These are phyloP conservation scores for Hypomontagnella submonticulosa DNA, from an alignment of 495 filamentous ascomycete genomes.

Conservation along the genomic window DNA sequence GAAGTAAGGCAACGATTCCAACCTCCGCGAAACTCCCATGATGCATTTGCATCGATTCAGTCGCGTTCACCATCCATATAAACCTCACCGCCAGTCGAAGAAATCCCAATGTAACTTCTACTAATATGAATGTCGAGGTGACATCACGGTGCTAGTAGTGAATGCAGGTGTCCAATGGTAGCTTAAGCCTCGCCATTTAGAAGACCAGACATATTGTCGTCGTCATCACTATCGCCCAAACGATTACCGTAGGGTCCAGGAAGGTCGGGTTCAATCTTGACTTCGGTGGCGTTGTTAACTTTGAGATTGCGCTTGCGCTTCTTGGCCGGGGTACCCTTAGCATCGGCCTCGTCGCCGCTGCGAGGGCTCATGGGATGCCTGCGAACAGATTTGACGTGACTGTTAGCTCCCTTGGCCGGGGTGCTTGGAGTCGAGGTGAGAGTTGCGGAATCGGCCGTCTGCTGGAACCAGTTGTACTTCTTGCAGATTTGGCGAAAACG, in stretches of 20 bases:
- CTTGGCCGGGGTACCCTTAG: slow-evolving; percentile 5
- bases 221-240: too few species aligned
- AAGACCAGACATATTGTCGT: too few species aligned
- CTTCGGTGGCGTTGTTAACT: neutral
- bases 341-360: slow-evolving; percentile 11
- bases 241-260: too few species aligned
- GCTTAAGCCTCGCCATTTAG: neutral
- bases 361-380: neutral
- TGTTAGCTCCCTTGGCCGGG: slow-evolving; percentile 1
- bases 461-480: slow-evolving; percentile 36
- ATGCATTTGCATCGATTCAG: too few species aligned
- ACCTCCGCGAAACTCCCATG: too few species aligned
- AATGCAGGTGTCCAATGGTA: neutral
- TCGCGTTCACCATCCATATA: neutral
- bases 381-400: neutral
- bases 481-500: slow-evolving; percentile 34
- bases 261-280: too few species aligned
- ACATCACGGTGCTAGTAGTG: neutral
- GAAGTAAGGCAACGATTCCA: too few species aligned
- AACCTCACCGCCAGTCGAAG: neutral
- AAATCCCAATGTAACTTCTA: neutral
- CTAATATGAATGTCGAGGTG: neutral
- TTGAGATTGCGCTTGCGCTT: slow-evolving; percentile 1
- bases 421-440: neutral
- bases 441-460: neutral